Base-by-base conservation (phyloP, 2,329 filamentous ascomycete species). In the Immersiporthe knoxdaviesiana region DNA sequence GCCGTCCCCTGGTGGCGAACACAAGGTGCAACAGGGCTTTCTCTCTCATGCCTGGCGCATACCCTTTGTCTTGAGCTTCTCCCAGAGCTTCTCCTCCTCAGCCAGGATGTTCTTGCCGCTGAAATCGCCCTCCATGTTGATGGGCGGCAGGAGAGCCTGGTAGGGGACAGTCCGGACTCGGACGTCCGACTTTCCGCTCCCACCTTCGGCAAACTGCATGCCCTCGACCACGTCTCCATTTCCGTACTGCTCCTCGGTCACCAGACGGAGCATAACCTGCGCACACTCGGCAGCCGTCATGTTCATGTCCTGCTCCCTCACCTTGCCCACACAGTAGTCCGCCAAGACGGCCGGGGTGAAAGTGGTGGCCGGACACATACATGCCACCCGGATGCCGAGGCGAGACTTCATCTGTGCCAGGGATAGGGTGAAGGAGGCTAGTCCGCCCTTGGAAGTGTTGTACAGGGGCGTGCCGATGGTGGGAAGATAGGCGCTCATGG, bases 381-480 rank as follows among this genome's bases (percentile, higher is more conserved):
- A 62, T 14, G 67, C 66, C 24, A 71, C 69, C 16, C 69, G 62
- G 62, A 66, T 69, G 1, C 58, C 63, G 1, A 71, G 58, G 35
- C 69, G 69, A 21, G 62, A 16, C 61, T 69, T 69, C 56, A 71
- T 63, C 69, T 71, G 69, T 27, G 58, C 61, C 56, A 71, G 69
- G 39, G 60, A 65, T n/a, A 69, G 62, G 8, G 63, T 69, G 54
- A 74, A 73, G 47, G 72, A 70, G 44, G 14, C 70, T 18, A 54
- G 68, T n/a, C 73, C 73, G 18, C 72, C 74, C 32, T 54, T 75
- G 61, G 66, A 67, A 27, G 67, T 71, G 65, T 75, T 73, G 70
- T 70, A 73, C 39, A 68, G 56, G 37, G 66, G 66, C 32, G 66
- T 68, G 47, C 66, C 66, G 54, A 68, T 65, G 27, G 39, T 60